These are phyloP conservation scores for Durio zibethinus DNA, from an alignment of 345 rosid genomes.

Conservation along the genomic window DNA sequence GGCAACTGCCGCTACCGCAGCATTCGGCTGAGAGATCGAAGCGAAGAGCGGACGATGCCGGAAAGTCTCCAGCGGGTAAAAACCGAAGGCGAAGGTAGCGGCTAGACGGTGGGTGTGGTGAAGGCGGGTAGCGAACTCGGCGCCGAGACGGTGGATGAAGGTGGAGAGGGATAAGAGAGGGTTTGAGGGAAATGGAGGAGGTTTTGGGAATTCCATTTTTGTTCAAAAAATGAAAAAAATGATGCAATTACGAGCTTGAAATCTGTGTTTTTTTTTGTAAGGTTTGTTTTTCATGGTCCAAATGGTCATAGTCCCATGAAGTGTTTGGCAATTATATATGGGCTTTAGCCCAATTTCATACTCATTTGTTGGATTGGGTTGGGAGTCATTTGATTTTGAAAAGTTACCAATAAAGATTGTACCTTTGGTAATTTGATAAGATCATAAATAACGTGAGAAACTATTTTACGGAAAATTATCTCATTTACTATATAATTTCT, in stretches of 20 bases:
- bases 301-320: neutral
- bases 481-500: no score
- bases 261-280: neutral
- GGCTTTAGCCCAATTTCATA: neutral
- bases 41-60: conserved; percentile 48
- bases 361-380: no score
- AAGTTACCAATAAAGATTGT: neutral
- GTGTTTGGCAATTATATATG: neutral
- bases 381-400: neutral
- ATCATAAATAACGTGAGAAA: no score
- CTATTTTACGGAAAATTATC: no score
- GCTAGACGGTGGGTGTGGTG: conserved; percentile 30
- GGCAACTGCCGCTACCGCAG: conserved; percentile 30
- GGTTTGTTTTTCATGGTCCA: neutral
- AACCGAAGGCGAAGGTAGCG: conserved; percentile 32
- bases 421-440: no score
- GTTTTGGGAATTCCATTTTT: conserved; percentile 16
- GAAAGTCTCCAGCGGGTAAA: conserved; percentile 28
- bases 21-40: conserved; percentile 56
- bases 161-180: conserved; percentile 6
- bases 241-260: neutral
- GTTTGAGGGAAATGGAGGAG: conserved; percentile 14
- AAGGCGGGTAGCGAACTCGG: conserved; percentile 2
- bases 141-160: conserved; percentile 15
- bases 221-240: no score